Conservation (phyloP, 768 basidiomycete genomes). For the Cyclocybe aegerita region DNA sequence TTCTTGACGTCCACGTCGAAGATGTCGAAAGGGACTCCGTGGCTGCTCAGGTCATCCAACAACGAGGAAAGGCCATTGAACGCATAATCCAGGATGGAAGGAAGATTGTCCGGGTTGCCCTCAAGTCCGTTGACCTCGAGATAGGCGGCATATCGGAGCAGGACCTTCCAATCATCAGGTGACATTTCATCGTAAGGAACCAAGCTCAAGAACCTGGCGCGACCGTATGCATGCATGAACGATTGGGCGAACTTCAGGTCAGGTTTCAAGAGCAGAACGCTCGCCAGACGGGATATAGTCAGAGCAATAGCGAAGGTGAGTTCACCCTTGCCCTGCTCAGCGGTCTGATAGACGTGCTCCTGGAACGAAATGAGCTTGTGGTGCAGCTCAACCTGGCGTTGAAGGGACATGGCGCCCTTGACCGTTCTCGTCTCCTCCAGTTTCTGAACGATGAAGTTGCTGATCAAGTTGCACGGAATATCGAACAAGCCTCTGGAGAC, state of each 20-base stretch:
- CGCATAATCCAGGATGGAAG: constrained; percentile 22
- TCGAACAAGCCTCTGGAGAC: constrained; percentile 27
- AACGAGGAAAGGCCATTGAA: constrained; percentile 41
- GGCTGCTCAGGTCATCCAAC: constrained; percentile 37
- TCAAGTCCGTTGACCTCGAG: constrained; percentile 30
- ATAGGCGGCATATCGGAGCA: constrained; percentile 42
- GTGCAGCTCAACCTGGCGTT: constrained; percentile 15
- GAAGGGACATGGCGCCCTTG: background rate
- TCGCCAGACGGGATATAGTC: constrained; percentile 33
- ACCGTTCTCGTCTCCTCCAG: background rate
- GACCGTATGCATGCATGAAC: constrained; percentile 45
- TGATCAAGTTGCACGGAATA: constrained; percentile 18
- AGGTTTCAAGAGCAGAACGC: constrained; percentile 30
- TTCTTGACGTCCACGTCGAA: constrained; percentile 25
- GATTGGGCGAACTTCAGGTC: constrained; percentile 32
- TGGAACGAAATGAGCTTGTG: constrained; percentile 19
- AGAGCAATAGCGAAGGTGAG: constrained; percentile 22
- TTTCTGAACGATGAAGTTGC: constrained; percentile 11
- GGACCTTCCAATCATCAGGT: constrained; percentile 42
- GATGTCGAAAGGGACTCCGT: constrained; percentile 27
- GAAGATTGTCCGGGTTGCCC: constrained; percentile 19
- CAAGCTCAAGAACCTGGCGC: constrained; percentile 26
- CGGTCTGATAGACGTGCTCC: constrained; percentile 19
- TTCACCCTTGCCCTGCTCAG: constrained; percentile 5
- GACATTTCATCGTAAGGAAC: constrained; percentile 29